Base-by-base conservation (phyloP, 495 filamentous ascomycete genomes). In the Jackrogersella minutella region DNA sequence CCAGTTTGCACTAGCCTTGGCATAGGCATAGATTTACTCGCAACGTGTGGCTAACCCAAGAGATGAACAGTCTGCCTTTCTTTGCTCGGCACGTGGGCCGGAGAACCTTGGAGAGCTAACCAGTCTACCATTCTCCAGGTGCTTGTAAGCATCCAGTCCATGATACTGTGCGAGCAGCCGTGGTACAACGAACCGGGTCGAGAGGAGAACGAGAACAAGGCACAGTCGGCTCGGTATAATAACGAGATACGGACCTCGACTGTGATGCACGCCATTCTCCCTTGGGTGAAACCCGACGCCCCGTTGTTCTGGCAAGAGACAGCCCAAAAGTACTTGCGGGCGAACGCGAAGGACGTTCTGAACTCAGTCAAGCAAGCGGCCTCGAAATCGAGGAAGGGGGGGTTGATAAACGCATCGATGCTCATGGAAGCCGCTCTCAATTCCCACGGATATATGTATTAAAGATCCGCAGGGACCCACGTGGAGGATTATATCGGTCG, bases 101-200 rank as follows among this genome's bases (percentile, higher is more conserved):
- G 87, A 4, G 74, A 79, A 56, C 62, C 76, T 0, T 89, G 87
- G 87, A 77, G 79, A 16, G 78, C 84, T 0, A 64, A 76, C 5
- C 72, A 78, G 46, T 85, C 82, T 14, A 89, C 85, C 2, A 71
- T 90, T 24, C 76, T 88, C 6, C 83, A 87, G 55, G 73, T 89
- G 17, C 75, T 90, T n/a, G 77, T 89, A 9, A 85, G 80, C 37
- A 82, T 90, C 50, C 86, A 88, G 67, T 78, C 81, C 26, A 87
- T 90, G 85, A 80, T 90, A 34, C 79, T 90, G 53, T 82, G 79
- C 53, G 82, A 81, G 7, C 54, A 83, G 22, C 87, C 87, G 2
- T 84, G 78, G 74, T 82, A 81, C 76, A 89, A 88, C 71, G 84
- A 88, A 62, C 86, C 87, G 0, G 80, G 82, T 10, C 70, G 72